Percentiles rank a stretch among this genome's conserved stretches.
Conservation (phyloP, 2,329 filamentous ascomycete species). For the Berkeleyomyces rouxiae region DNA sequence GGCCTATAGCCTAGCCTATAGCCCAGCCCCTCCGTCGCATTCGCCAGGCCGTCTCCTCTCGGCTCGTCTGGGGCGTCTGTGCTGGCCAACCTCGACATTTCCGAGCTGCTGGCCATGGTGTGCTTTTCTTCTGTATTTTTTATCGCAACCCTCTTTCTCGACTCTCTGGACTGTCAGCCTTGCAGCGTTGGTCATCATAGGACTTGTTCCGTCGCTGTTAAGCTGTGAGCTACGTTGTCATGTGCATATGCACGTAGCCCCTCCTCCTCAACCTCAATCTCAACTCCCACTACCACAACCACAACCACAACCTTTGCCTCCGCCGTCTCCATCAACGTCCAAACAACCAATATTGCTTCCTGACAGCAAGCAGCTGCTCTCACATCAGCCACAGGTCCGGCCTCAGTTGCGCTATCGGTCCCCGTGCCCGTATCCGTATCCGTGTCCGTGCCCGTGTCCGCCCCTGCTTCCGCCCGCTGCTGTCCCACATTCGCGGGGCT, state of each 20-base stretch:
- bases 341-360: background rate
- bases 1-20: background rate
- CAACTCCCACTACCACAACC: slow-evolving; percentile 3
- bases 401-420: background rate
- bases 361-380: background rate
- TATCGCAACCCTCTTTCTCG: background rate
- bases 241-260: slow-evolving; percentile 12
- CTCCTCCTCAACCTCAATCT: slow-evolving; percentile 14
- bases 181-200: slow-evolving; percentile 10
- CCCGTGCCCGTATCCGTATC: background rate
- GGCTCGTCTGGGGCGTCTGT: background rate
- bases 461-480: background rate
- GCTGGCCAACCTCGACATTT: background rate
- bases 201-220: slow-evolving; percentile 12
- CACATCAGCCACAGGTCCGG: background rate
- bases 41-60: background rate
- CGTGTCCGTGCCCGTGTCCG: background rate
- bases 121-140: background rate
- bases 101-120: background rate
- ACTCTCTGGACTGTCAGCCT: background rate
- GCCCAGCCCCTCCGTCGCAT: background rate
- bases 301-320: slow-evolving; percentile 1
- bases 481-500: background rate
- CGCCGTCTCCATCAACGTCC: background rate
- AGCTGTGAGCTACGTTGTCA: slow-evolving; percentile 14